Evolutionary conservation across 768 basidiomycete species (phyloP).

Genomic region (Collybia sp.): DNA sequence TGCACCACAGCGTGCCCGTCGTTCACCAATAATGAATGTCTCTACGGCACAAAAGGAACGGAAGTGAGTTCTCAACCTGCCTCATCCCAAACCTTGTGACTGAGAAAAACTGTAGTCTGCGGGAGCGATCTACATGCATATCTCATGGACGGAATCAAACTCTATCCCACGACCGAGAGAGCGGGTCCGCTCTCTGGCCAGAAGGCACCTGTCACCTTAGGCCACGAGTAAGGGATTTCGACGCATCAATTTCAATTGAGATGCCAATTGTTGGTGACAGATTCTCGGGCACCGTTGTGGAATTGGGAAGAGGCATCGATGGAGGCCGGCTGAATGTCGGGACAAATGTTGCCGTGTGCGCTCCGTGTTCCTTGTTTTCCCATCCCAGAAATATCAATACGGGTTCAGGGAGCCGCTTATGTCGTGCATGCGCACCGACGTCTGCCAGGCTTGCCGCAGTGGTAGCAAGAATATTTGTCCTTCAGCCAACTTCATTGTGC

Average conservation of each 20-base stretch:
- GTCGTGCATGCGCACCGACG: constrained; percentile 22
- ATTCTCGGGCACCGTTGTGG: constrained; percentile 25
- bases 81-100: background rate
- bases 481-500: constrained; percentile 24
- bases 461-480: constrained; percentile 26
- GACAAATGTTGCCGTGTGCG: constrained; percentile 23
- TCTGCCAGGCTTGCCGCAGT: constrained; percentile 24
- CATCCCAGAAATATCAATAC: background rate
- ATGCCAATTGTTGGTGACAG: constrained; percentile 7
- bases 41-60: constrained; percentile 11
- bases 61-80: constrained; percentile 12
- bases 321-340: constrained; percentile 22
- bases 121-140: constrained; percentile 42
- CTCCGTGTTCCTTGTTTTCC: background rate
- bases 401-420: constrained; percentile 31
- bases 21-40: no score
- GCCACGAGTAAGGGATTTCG: constrained; percentile 31
- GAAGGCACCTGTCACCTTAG: constrained; percentile 32
- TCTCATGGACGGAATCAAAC: constrained; percentile 16
- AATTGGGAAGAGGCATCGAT: constrained; percentile 24
- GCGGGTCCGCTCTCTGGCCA: constrained; percentile 32
- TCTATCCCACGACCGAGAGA: constrained; percentile 19
- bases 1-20: background rate
- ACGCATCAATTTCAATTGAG: background rate
- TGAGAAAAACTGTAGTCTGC: constrained; percentile 22